Base-by-base conservation (phyloP, 192 early-diverging fungal genomes). In the Mortierella claussenii region DNA sequence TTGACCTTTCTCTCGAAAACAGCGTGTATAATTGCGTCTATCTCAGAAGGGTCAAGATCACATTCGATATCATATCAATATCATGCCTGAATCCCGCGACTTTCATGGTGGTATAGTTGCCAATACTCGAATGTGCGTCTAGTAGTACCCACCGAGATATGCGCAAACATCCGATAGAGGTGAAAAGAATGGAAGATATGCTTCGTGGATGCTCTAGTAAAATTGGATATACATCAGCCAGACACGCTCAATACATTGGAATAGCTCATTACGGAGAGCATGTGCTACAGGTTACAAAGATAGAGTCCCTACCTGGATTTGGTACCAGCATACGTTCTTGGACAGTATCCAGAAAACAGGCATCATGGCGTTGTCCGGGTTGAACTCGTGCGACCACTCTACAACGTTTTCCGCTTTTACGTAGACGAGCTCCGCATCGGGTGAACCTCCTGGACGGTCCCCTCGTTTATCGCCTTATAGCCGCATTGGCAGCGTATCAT, bases 321-420 rank as follows among this genome's bases (percentile, higher is more conserved):
- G 32, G 37, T 71, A 71, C 69, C 69, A 71, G 26, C 69, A 62
- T 4, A 71, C 54, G 9, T 62, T 44, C 1, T 63, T 30, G 0
- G 69, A 71, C 27, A 58, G 26, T 0, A 71, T 10, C 69, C 69
- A 63, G n/a, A 71, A 63, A 0, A 57, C 44, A 3, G 69, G 60
- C 4, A 33, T 24, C 47, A 21, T 63, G 2, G 31, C 20, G 21
- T 55, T 31, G 2, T 4, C 24, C 0, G 53, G 28, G 37, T 71
- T 63, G 26, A 44, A 71, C 15, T 71, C 60, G 20, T 71, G 69
- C 1, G 54, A 57, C 69, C 69, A 71, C n/a, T 71, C 60, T 1
- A 63, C 46, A 17, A 71, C 44, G 11, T 20, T 31, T 23, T 49
- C 53, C 2, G 54, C 59, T 28, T 56, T 49, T 23, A 71, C 26